These are phyloP conservation scores for Globisporangium irregulare DNA, from an alignment of 352 stramenopile genomes.

Conservation along the genomic window DNA sequence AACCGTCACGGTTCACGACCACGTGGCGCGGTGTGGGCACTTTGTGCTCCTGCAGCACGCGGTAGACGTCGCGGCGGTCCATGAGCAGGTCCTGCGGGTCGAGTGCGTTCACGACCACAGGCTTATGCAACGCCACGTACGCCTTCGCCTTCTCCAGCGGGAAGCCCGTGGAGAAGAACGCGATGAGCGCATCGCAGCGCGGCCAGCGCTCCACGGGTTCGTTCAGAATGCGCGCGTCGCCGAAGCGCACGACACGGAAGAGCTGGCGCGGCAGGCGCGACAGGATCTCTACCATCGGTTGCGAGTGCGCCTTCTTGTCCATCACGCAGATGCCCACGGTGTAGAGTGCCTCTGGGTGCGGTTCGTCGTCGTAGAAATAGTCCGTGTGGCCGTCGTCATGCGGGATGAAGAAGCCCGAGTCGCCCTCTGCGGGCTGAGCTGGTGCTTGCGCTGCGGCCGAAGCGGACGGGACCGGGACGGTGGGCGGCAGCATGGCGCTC, in stretches of 20 bases:
- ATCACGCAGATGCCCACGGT: conserved; percentile 97
- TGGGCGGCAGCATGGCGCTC: conserved; percentile 7
- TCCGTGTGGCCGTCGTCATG: conserved; percentile 13
- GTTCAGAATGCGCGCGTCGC: conserved; percentile 95
- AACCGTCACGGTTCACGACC: conserved; percentile 93
- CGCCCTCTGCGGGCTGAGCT: neutral
- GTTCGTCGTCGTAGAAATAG: conserved; percentile 5
- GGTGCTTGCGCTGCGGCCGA: neutral
- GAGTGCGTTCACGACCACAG: conserved; percentile 98
- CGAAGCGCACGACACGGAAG: conserved; percentile 98
- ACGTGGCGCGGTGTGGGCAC: conserved; percentile 96
- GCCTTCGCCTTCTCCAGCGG: conserved; percentile 96
- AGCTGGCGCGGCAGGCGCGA: conserved; percentile 76
- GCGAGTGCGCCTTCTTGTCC: conserved; percentile 96
- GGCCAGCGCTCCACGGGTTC: conserved; percentile 92
- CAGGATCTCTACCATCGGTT: conserved; percentile 97
- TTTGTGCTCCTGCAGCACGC: conserved; percentile 86
- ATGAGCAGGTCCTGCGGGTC: conserved; percentile 93
- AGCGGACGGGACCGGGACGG: conserved; percentile 1
- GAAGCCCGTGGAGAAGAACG: conserved; percentile 98
- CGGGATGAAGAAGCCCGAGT: conserved; percentile 20
- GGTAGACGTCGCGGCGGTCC: conserved; percentile 96
- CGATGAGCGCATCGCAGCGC: conserved; percentile 95
- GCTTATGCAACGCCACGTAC: conserved; percentile 94
- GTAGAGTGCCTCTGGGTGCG: conserved; percentile 25